Evolutionary conservation across 179 eudicot genomes (phyloP), one percentile per base, ranked within the genome.

Genomic region (Silene noctiflora): DNA sequence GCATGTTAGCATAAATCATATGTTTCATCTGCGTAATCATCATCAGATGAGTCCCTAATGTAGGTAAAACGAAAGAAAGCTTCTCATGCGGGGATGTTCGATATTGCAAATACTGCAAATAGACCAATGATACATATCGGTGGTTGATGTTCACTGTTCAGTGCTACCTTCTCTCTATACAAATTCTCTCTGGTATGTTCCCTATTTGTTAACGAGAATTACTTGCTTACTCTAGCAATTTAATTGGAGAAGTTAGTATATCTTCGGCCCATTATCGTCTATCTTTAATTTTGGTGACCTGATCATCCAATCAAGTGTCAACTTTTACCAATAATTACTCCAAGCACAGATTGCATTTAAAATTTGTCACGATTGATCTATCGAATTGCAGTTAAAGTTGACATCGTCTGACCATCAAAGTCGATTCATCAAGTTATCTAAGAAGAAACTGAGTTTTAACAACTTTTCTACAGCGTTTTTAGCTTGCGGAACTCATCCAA

Each of bases 111-210:
- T 75, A 91, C 97, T 16, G 85, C 92, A 53, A 95, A 95, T 82
- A 84, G 99, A 83, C 97, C 99, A 16, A 95, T 95, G 99, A 89
- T 93, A 82, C 99, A 89, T 78, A 95, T 95, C 77, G 99, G 99
- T 69, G 99, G 99, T 77, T 95, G 84, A 82, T 74, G 73, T 65
- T 69, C 63, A 20, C 81, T 74, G 73, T 65, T 69, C 63, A 20
- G 69, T 51, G 80, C 25, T 51, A 56, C 75, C 56, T 71, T 42
- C 66, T 53, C n/a, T 60, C 66, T 16, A 48, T 48, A 12, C 11
- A 13, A 22, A 22, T 44, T 56, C 31, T 6, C 48, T 69, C 20
- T 44, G 35, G 60, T 46, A 46, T 8, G 11, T 21, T 21, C 14
- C 60, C 22, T 69, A 6, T 22, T 2, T 44, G 1, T 48, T 48